These are phyloP conservation scores for Ceratopteris richardii DNA, from an alignment of 75 land plant genomes.

Conservation along the genomic window DNA sequence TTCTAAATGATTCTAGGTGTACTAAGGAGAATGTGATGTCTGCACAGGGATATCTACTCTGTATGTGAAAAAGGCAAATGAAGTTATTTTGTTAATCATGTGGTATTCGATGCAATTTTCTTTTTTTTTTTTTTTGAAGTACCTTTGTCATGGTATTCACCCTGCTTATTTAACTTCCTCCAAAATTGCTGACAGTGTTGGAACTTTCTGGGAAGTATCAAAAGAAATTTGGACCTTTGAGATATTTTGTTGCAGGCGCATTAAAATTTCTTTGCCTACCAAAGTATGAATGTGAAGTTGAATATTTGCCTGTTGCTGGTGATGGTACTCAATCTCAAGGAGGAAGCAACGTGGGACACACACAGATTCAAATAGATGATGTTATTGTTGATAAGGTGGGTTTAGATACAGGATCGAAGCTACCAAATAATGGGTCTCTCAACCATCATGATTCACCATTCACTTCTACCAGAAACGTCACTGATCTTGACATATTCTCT, in stretches of 20 bases:
- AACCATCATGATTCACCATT: slow-evolving; percentile 39
- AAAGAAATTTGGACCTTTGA: slow-evolving; percentile 90
- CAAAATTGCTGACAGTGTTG: slow-evolving; percentile 63
- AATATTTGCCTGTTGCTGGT: slow-evolving; percentile 59
- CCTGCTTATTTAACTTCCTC: too few species aligned
- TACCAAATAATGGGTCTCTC: slow-evolving; percentile 45
- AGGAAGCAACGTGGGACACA: slow-evolving; percentile 40
- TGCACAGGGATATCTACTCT: too few species aligned
- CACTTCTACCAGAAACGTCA: not conserved
- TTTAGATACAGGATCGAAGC: slow-evolving; percentile 49
- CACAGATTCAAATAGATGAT: slow-evolving; percentile 23
- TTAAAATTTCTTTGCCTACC: slow-evolving; percentile 76
- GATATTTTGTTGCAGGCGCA: slow-evolving; percentile 89
- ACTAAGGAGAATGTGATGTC: too few species aligned
- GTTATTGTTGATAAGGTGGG: slow-evolving; percentile 30
- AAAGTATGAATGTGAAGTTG: slow-evolving; percentile 76
- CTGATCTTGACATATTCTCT: too few species aligned
- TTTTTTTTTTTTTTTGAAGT: too few species aligned
- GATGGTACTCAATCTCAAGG: slow-evolving; percentile 12
- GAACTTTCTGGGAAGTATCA: slow-evolving; percentile 96
- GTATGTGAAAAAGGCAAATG: too few species aligned
- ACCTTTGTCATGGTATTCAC: too few species aligned
- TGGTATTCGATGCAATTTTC: too few species aligned
- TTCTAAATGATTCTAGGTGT: too few species aligned
- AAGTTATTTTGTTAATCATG: too few species aligned